Base-by-base conservation (phyloP, 148 eudicot genomes). In the Cornus florida region DNA sequence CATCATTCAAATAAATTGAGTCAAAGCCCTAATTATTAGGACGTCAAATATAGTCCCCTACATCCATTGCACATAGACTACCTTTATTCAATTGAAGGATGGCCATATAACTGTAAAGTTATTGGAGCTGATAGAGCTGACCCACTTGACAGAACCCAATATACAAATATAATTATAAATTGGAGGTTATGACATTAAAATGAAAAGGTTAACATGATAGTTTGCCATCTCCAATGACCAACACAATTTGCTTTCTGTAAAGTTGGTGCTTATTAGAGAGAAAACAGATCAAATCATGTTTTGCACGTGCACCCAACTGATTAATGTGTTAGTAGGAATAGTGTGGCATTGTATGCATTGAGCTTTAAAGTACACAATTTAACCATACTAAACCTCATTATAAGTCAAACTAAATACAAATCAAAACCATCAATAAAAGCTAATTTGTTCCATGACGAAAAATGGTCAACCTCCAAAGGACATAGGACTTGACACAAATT, bases 261-360 rank as follows among this genome's bases (percentile, higher is more conserved):
- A 39, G 7, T 7, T 4, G 5, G 32, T 17, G 60, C 43, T 76
- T 24, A 75, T 56, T 24, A 75, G 56, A 66, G 70, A 19, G 6
- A 24, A n/a, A 67, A 67, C 41, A 4, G 67, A 62, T 67, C 56
- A 10, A 76, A 76, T 75, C 70, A 24, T 64, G 32, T 65, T 62
- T 35, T 23, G 41, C 77, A 73, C 76, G 76, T 74, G 76, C 76
- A 57, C 24, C 67, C 67, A 19, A 65, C 19, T 28, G 6, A 23
- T 32, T 66, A 33, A 59, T 60, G 46, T n/a, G 31, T 59, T 28
- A 28, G 28, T 28, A 28, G 28, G 28, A 28, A 28, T 28, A 28
- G 28, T 28, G 28, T 0, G 28, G 28, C 28, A 28, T 28, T 28
- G 28, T 28, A 28, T 28, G 28, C 28, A 28, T 28, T 57, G 64